A percentile compares a stretch with the other conserved stretches of the same genome.
phyloP scores from a whole-genome alignment of 257 asterid genomes.

The Solanum piurae region DNA sequence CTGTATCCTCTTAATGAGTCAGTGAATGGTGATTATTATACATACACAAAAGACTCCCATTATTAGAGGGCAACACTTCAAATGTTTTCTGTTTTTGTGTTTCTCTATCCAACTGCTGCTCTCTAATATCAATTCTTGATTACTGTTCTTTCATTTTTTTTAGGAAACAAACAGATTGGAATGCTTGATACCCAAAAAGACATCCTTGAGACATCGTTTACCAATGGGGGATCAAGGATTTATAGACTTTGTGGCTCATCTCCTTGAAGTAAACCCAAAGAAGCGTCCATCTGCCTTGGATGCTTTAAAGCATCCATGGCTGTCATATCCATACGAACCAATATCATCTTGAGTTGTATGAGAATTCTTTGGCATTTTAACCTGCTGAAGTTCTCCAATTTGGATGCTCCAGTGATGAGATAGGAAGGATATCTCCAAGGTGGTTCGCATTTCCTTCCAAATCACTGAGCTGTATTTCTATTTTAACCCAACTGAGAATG shows the following conservation, averaged over 20 bases:
- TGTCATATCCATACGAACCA: slow-evolving; percentile 93
- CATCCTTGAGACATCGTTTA: slow-evolving; percentile 84
- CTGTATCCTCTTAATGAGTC: not conserved
- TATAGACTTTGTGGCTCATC: slow-evolving; percentile 73
- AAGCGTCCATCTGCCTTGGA: slow-evolving; percentile 87
- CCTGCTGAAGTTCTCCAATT: not conserved
- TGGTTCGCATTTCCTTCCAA: slow-evolving; percentile 16
- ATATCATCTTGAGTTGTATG: slow-evolving; percentile 55
- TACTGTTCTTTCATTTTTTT: not conserved
- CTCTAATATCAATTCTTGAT: not conserved
- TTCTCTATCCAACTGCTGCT: not conserved
- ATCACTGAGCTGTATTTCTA: slow-evolving; percentile 24
- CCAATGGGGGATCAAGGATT: slow-evolving; percentile 99
- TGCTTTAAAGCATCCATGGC: slow-evolving; percentile 95
- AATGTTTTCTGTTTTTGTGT: not conserved
- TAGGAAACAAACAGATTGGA: slow-evolving; percentile 88
- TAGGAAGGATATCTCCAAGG: slow-evolving; percentile 4
- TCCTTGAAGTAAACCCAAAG: slow-evolving; percentile 76
- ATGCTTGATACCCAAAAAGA: slow-evolving; percentile 85
- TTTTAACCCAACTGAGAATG: slow-evolving; percentile 12
- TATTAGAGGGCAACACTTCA: not conserved
- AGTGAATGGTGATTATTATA: not conserved
- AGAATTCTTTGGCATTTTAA: not conserved
- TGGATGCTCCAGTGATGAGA: slow-evolving; percentile 1
- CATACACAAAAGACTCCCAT: not conserved